These are phyloP conservation scores for Rhodotorula mucilaginosa DNA, from an alignment of 1,284 basidiomycete genomes.

Conservation along the genomic window DNA sequence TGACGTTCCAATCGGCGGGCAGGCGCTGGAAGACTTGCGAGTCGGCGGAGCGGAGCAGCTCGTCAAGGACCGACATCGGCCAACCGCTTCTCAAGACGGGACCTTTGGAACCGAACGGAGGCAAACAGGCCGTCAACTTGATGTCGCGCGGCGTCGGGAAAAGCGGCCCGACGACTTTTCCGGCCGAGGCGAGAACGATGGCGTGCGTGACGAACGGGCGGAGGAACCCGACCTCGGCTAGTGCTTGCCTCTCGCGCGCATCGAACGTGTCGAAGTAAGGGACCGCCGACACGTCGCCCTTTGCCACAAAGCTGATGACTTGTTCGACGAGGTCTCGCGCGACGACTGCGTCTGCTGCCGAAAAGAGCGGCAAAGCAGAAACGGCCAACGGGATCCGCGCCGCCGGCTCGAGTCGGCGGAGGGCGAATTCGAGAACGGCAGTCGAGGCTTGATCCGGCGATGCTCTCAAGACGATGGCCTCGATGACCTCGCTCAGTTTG, in stretches of 20 bases:
- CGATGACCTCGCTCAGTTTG: background rate
- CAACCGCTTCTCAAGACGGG: conserved; percentile 72
- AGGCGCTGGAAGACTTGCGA: conserved; percentile 67
- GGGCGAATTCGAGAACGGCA: conserved; percentile 12
- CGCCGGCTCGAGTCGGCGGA: conserved; percentile 1
- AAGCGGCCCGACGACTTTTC: conserved; percentile 46
- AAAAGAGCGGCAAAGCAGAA: conserved; percentile 13
- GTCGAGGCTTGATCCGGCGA: background rate
- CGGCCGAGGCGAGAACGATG: conserved; percentile 47
- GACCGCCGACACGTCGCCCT: background rate
- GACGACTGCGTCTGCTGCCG: conserved; percentile 49
- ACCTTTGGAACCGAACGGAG: conserved; percentile 49
- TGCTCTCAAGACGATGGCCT: background rate
- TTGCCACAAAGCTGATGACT: conserved; percentile 22
- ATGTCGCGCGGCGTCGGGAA: conserved; percentile 49
- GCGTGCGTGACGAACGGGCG: conserved; percentile 51
- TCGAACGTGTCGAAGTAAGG: conserved; percentile 27
- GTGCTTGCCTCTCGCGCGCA: conserved; percentile 2
- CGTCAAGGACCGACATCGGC: conserved; percentile 69
- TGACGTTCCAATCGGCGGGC: conserved; percentile 72
- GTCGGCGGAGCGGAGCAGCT: conserved; percentile 74
- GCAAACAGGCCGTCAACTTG: conserved; percentile 48
- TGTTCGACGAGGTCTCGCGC: conserved; percentile 49
- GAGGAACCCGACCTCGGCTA: conserved; percentile 46
- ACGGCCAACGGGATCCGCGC: conserved; percentile 6